Evolutionary conservation across 2,329 filamentous ascomycete genomes (phyloP).

Genomic region (Verruconis gallopava): DNA sequence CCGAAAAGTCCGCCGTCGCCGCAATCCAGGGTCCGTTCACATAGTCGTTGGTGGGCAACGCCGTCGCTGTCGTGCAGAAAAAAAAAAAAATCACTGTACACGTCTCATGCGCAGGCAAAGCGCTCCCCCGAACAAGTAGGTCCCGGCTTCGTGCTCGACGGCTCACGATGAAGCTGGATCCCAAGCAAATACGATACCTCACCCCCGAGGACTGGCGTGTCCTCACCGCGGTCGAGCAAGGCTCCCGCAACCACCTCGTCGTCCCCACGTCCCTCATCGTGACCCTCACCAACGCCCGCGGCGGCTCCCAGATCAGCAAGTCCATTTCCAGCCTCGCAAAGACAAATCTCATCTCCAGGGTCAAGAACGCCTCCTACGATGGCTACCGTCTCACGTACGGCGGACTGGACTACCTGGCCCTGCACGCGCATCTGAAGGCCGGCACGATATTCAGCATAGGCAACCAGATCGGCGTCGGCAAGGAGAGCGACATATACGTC

Average conservation of each 20-base stretch:
- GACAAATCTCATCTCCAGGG: conserved; percentile 74
- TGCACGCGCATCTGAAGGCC: conserved; percentile 74
- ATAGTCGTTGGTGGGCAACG: too few relatives aligned
- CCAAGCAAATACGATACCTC: conserved; percentile 84
- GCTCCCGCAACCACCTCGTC: conserved; percentile 92
- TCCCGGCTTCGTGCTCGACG: too few relatives aligned
- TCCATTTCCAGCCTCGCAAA: conserved; percentile 88
- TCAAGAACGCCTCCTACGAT: conserved; percentile 95
- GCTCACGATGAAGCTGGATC: conserved; percentile 76
- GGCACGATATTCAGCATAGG: conserved; percentile 83
- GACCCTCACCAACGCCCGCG: conserved; percentile 67
- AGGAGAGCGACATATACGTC: conserved; percentile 94
- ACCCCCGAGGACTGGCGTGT: conserved; percentile 90
- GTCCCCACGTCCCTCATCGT: conserved; percentile 84
- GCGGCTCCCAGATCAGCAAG: conserved; percentile 59
- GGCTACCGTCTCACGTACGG: conserved; percentile 95
- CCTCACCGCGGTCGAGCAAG: conserved; percentile 80
- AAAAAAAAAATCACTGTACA: too few relatives aligned
- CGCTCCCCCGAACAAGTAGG: too few relatives aligned
- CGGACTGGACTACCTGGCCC: conserved; percentile 90
- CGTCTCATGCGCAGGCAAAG: too few relatives aligned
- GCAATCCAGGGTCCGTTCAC: too few relatives aligned
- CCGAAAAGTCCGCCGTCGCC: too few relatives aligned
- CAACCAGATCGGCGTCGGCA: conserved; percentile 88
- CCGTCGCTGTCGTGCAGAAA: too few relatives aligned